Conservation (phyloP, 805 yeast species). For the Ogataea sp. region DNA sequence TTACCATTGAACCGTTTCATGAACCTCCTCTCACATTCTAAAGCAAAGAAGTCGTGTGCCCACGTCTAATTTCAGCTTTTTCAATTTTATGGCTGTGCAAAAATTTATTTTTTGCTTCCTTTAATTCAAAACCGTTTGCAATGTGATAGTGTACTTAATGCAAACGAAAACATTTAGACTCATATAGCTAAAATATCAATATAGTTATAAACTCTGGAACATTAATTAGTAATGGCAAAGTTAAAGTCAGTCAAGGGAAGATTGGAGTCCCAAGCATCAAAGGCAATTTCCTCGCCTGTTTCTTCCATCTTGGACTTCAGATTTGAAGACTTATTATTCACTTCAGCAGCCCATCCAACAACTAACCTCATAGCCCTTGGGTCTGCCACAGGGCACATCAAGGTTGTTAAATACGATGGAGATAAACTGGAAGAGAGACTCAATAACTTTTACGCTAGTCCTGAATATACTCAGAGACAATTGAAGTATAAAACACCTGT, state of each 20-base stretch:
- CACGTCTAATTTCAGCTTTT: background rate
- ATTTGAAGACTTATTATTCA: slow-evolving; percentile 60
- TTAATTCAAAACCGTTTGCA: no score
- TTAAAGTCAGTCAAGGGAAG: slow-evolving; percentile 2
- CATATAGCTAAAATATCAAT: background rate
- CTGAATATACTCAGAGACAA: slow-evolving; percentile 20
- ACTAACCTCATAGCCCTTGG: slow-evolving; percentile 60
- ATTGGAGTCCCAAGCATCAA: slow-evolving; percentile 7
- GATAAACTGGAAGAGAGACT: slow-evolving; percentile 30
- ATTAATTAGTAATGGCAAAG: background rate
- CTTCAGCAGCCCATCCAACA: slow-evolving; percentile 73
- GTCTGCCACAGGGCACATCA: slow-evolving; percentile 73
- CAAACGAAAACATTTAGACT: no score
- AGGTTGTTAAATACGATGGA: slow-evolving; percentile 50
- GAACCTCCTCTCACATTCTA: no score
- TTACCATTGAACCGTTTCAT: no score
- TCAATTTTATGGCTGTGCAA: background rate
- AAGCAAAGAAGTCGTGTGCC: background rate
- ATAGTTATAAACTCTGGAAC: no score
- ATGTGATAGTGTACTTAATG: no score
- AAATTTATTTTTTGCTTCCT: no score
- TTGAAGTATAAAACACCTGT: slow-evolving; percentile 39
- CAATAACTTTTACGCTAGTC: slow-evolving; percentile 9
- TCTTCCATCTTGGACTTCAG: slow-evolving; percentile 38
- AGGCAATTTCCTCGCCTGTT: slow-evolving; percentile 28